These are phyloP conservation scores for Postia placenta DNA, from an alignment of 768 basidiomycete genomes.

Conservation along the genomic window DNA sequence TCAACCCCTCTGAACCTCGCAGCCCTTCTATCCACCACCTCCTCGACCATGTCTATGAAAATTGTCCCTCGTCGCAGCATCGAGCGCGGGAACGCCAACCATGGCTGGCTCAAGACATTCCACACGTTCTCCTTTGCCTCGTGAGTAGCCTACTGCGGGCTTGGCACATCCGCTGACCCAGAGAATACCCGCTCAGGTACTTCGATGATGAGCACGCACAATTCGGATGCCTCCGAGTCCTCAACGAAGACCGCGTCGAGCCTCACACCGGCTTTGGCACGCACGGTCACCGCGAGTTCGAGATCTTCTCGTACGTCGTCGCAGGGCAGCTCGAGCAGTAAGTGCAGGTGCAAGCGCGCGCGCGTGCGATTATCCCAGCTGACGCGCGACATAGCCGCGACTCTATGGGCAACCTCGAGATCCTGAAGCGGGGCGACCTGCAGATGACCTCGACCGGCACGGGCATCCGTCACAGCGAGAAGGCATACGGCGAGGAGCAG, in stretches of 20 bases:
- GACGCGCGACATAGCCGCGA: slow-evolving; percentile 53
- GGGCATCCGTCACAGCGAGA: slow-evolving; percentile 82
- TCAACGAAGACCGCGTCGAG: slow-evolving; percentile 90
- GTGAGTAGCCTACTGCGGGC: slow-evolving; percentile 42
- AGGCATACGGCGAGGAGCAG: slow-evolving; percentile 40
- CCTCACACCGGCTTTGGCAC: slow-evolving; percentile 77
- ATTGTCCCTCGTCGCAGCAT: slow-evolving; percentile 31
- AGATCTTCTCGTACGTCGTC: slow-evolving; percentile 89
- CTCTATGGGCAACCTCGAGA: slow-evolving; percentile 86
- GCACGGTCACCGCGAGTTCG: slow-evolving; percentile 78
- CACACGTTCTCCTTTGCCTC: slow-evolving; percentile 73
- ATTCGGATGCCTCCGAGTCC: slow-evolving; percentile 77
- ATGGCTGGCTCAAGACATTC: slow-evolving; percentile 52
- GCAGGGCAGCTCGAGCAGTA: slow-evolving; percentile 78
- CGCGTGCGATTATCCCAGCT: background rate
- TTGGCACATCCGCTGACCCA: background rate
- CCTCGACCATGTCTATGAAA: slow-evolving; percentile 12
- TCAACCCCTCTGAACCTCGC: background rate
- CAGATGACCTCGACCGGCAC: slow-evolving; percentile 92
- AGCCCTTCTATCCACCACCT: slow-evolving; percentile 1
- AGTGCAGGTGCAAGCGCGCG: no score
- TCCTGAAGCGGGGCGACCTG: slow-evolving; percentile 82
- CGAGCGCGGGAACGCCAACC: slow-evolving; percentile 42
- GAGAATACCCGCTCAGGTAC: slow-evolving; percentile 41
- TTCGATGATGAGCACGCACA: slow-evolving; percentile 47